phyloP scores from a whole-genome alignment of 2,329 filamentous ascomycete species.

The Cordyceps javanica region DNA sequence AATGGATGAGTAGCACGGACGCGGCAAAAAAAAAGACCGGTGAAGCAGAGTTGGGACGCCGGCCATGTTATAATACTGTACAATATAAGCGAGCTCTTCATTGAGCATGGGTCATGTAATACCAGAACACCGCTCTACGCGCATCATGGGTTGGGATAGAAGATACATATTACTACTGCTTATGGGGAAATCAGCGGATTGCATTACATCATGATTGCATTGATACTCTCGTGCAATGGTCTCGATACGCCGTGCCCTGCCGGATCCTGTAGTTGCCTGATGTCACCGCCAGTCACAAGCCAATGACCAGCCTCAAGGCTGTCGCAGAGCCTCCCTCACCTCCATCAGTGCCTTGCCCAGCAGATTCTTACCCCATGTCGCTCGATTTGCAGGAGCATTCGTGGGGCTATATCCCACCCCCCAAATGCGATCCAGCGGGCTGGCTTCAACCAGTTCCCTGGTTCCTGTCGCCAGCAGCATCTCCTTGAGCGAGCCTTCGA shows the following conservation, averaged over 20 bases:
- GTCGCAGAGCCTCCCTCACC: conserved; percentile 45
- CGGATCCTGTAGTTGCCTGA: background rate
- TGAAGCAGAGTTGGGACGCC: background rate
- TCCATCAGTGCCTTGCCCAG: conserved; percentile 57
- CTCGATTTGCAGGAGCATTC: conserved; percentile 40
- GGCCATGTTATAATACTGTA: conserved; percentile 10
- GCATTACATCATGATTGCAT: background rate
- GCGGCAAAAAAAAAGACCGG: background rate
- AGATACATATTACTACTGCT: background rate
- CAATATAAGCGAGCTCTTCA: conserved; percentile 9
- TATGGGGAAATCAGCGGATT: background rate
- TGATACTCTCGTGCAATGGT: background rate
- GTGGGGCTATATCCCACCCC: conserved; percentile 54
- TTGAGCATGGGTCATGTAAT: conserved; percentile 6
- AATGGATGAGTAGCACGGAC: background rate
- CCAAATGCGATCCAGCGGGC: conserved; percentile 57
- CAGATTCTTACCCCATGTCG: conserved; percentile 58
- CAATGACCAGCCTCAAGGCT: conserved; percentile 24
- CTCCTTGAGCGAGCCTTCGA: conserved; percentile 35
- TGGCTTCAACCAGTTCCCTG: conserved; percentile 56
- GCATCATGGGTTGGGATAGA: conserved; percentile 10
- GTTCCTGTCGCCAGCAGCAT: conserved; percentile 53
- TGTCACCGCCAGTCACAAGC: background rate
- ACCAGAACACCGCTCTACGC: conserved; percentile 10
- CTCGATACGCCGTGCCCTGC: background rate